Base-by-base conservation (phyloP, 2,329 filamentous ascomycete species). In the Emmonsiellopsis sp. region DNA sequence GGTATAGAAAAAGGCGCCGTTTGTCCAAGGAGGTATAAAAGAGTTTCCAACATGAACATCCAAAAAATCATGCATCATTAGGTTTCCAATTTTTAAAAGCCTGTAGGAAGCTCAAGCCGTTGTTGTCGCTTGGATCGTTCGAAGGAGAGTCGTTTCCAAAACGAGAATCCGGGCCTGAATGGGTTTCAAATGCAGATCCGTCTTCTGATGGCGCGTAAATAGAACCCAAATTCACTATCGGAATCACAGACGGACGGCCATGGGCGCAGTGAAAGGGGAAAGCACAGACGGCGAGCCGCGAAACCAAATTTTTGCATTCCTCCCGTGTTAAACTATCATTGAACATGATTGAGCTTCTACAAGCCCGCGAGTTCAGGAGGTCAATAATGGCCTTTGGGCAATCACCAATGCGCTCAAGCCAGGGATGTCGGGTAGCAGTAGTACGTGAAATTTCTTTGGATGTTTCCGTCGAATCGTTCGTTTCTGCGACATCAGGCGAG, bases 301-400 rank as follows among this genome's bases (percentile, higher is more conserved):
- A 53, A 4, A 77, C 57, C 13, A 77, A 58, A 32, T 56, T 60
- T 53, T 64, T 55, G 54, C 72, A 75, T 54, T 77, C 71, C 5
- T 63, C 58, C 2, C 60, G 51, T 6, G 58, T 63, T 45, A 77
- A 56, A 4, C 57, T 53, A 48, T 77, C 75, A 47, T 77, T 77
- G 58, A 77, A 77, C 75, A 77, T 77, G 57, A 77, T 72, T 11
- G 75, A 71, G 34, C 67, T 72, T 51, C 75, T 66, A 58, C 75
- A 77, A 8, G 75, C 72, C 7, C 75, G 72, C 21, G 74, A 77
- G 52, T 74, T 76, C 14, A 77, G 65, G 42, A 77, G 62, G 33
- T 94, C 87, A 3, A 94, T 61, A 10, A 97, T 82, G 0, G 86
- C 85, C 31, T 78, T 74, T 0, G 92, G 91, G 60, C 88, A 94